These are phyloP conservation scores for Suillus occidentalis DNA, from an alignment of 768 basidiomycete species.

Conservation along the genomic window DNA sequence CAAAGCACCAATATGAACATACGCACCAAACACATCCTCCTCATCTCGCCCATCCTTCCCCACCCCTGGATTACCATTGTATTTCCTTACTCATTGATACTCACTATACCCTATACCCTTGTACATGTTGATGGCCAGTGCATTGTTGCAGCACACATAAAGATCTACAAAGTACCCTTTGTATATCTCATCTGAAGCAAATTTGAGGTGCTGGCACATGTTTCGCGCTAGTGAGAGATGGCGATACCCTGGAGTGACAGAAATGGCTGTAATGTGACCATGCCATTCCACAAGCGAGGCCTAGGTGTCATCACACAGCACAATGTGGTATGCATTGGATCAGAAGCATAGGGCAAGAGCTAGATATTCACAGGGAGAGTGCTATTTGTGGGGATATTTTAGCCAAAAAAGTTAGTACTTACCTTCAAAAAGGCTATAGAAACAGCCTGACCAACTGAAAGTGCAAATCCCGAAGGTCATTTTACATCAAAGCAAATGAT, in stretches of 20 bases:
- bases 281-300: conserved; percentile 63
- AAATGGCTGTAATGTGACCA: conserved; percentile 93
- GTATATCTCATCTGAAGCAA: conserved; percentile 78
- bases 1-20: neutral
- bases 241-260: conserved; percentile 92
- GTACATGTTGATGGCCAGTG: conserved; percentile 86
- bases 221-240: conserved; percentile 82
- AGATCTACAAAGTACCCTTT: conserved; percentile 92
- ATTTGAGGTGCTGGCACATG: conserved; percentile 86
- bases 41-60: conserved; percentile 81
- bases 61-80: conserved; percentile 75
- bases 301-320: too few species aligned
- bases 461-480: too few species aligned
- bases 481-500: too few species aligned
- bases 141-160: conserved; percentile 88
- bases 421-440: too few species aligned
- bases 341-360: too few species aligned
- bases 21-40: conserved; percentile 89
- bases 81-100: conserved; percentile 86
- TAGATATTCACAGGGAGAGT: too few species aligned
- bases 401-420: too few species aligned
- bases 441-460: too few species aligned
- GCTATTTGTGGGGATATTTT: too few species aligned
- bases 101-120: conserved; percentile 93
- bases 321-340: too few species aligned